Conservation (phyloP, 768 basidiomycete species). For the Phylloporus rhodoxanthus region DNA sequence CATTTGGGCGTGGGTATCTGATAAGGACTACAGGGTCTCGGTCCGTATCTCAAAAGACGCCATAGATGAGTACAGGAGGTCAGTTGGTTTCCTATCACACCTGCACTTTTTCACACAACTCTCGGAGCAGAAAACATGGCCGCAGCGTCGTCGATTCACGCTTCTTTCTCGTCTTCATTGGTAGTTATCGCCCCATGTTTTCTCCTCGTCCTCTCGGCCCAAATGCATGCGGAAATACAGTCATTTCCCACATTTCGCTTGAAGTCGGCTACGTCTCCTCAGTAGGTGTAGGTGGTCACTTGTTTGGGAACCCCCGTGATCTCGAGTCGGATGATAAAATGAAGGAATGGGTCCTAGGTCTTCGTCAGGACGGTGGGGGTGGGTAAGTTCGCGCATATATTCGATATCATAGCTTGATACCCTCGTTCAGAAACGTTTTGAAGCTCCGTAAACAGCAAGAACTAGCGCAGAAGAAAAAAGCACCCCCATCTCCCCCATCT, state of each 20-base stretch:
- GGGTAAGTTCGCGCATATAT: slow-evolving; percentile 41
- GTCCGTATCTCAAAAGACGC: slow-evolving; percentile 53
- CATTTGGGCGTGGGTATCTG: slow-evolving; percentile 64
- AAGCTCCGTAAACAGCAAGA: slow-evolving; percentile 40
- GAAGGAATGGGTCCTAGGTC: slow-evolving; percentile 48
- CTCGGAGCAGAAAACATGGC: slow-evolving; percentile 17
- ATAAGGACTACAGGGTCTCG: slow-evolving; percentile 46
- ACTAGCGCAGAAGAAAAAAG: slow-evolving; percentile 2
- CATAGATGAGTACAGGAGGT: slow-evolving; percentile 38
- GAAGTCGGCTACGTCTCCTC: slow-evolving; percentile 42
- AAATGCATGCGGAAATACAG: slow-evolving; percentile 35
- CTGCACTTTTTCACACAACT: slow-evolving; percentile 1
- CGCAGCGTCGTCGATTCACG: slow-evolving; percentile 41
- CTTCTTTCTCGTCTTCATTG: slow-evolving; percentile 44
- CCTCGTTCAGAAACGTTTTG: slow-evolving; percentile 35
- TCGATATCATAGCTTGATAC: slow-evolving; percentile 1
- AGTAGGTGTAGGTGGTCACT: slow-evolving; percentile 37
- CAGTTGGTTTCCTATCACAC: slow-evolving; percentile 15
- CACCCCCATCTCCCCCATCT: slow-evolving; percentile 4
- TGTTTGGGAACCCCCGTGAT: slow-evolving; percentile 47
- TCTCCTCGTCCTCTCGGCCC: slow-evolving; percentile 44
- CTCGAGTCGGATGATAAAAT: slow-evolving; percentile 40
- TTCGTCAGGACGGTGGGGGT: slow-evolving; percentile 51
- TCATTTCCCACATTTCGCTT: slow-evolving; percentile 42
- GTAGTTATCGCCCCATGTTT: slow-evolving; percentile 46